These are phyloP conservation scores for Zostera marina DNA, from an alignment of 116 monocot genomes.

Conservation along the genomic window DNA sequence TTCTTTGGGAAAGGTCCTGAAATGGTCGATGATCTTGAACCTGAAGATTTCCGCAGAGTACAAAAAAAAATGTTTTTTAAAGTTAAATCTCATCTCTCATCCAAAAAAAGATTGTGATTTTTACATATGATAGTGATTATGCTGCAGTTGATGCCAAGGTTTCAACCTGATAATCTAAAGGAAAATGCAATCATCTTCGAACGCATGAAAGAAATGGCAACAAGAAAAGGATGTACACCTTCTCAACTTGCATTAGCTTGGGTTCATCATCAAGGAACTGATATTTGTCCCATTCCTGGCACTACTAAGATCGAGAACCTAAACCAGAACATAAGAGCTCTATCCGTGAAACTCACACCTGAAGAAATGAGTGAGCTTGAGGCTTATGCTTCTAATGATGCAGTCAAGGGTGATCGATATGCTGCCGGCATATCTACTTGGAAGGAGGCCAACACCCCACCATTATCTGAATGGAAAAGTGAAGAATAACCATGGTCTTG, in stretches of 20 bases:
- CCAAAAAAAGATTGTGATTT: no score
- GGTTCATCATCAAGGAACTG: conserved; percentile 25
- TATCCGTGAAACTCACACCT: conserved; percentile 9
- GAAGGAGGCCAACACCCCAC: no score
- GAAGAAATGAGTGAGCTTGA: conserved; percentile 1
- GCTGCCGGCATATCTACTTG: no score
- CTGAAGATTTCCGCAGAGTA: not conserved
- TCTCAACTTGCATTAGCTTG: conserved; percentile 24
- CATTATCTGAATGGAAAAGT: no score
- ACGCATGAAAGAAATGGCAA: conserved; percentile 10
- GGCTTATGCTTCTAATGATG: no score
- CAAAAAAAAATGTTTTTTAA: no score
- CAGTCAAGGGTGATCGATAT: no score
- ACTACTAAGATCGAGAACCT: conserved; percentile 4
- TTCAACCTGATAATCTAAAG: conserved; percentile 17
- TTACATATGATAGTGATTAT: not conserved
- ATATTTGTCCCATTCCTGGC: conserved; percentile 21
- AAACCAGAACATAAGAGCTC: conserved; percentile 11
- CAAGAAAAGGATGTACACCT: conserved; percentile 12
- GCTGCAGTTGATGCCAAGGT: conserved; percentile 13
- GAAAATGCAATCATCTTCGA: conserved; percentile 10
- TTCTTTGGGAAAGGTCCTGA: not conserved
- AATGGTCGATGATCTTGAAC: not conserved
- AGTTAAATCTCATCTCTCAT: no score
- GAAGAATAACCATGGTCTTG: no score